Evolutionary conservation across 768 basidiomycete species (phyloP).

Genomic region (Clitopilus hobsonii): DNA sequence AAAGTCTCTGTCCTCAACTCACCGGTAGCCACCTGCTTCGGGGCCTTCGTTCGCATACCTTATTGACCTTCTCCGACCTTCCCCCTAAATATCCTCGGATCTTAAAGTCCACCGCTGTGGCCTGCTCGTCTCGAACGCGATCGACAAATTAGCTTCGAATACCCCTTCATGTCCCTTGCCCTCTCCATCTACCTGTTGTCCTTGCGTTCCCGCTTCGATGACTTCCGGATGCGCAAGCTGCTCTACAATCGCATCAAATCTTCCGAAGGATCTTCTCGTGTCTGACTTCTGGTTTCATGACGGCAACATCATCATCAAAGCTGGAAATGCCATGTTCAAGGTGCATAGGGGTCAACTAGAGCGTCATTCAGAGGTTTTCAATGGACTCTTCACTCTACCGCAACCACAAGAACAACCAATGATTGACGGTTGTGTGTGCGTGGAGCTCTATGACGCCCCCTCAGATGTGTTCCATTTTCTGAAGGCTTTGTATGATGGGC

Average conservation of each 20-base stretch:
- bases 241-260: background rate
- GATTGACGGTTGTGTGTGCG: constrained; percentile 54
- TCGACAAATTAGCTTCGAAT: background rate
- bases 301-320: constrained; percentile 64
- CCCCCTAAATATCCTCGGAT: no score
- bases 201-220: background rate
- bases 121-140: background rate
- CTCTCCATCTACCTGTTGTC: background rate
- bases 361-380: constrained; percentile 76
- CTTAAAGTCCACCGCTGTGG: no score
- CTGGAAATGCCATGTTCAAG: constrained; percentile 57
- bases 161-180: background rate
- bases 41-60: no score
- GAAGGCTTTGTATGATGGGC: constrained; percentile 68
- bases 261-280: constrained; percentile 22
- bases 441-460: constrained; percentile 62
- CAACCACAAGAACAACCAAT: constrained; percentile 45
- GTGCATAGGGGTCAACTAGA: constrained; percentile 71
- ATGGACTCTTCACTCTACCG: constrained; percentile 60
- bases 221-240: background rate
- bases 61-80: no score
- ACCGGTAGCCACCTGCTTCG: no score
- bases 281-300: constrained; percentile 74
- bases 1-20: no score
- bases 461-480: constrained; percentile 66